Base-by-base conservation (phyloP, 2,329 filamentous ascomycete genomes). In the Rosellinia necatrix region DNA sequence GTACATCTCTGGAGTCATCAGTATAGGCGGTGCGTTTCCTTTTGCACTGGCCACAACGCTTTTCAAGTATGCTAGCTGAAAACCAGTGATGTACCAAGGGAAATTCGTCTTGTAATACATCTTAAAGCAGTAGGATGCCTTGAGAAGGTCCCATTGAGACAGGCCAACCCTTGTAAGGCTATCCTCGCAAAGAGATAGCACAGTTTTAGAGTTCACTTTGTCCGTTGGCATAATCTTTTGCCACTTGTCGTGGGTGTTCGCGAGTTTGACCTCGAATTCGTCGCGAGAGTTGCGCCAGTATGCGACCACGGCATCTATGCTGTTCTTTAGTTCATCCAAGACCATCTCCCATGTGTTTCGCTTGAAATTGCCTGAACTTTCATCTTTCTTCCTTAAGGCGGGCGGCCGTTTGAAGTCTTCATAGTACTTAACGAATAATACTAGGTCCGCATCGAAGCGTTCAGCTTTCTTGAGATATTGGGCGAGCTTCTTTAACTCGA, bases 21-120 rank as follows among this genome's bases (percentile, higher is more conserved):
- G 46, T 0, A 75, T 66, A 0, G 65, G 63, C 7, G 67, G 61
- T 13, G 55, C 56, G 24, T 24, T 42, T 12, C 5, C 37, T 17
- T 65, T 49, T 21, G 59, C 3, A 50, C 68, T 54, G 49, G 56
- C 40, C 55, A 63, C 44, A 60, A 67, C 8, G 35, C 74, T 72
- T 63, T 84, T 84, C 55, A 84, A 71, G 29, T 67, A 67, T 6
- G 73, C 75, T 2, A 84, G 71, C 64, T 84, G 80, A 1, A 68
- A 70, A 0, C 81, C 81, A 0, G 76, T 76, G 57, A 84, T 73
- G 9, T 67, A 67, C 79, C 80, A 84, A 1, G 72, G 64, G 49
- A 83, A 77, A 0, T 56, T 0, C 3, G 54, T 0, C n/a, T 56
- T 47, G 60, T 75, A 71, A 30, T 69, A 73, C n/a, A 70, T 35